Evolutionary conservation across 2,329 filamentous ascomycete species (phyloP), one percentile per base, ranked within the genome.

Genomic region (Sporothrix variecibatus): DNA sequence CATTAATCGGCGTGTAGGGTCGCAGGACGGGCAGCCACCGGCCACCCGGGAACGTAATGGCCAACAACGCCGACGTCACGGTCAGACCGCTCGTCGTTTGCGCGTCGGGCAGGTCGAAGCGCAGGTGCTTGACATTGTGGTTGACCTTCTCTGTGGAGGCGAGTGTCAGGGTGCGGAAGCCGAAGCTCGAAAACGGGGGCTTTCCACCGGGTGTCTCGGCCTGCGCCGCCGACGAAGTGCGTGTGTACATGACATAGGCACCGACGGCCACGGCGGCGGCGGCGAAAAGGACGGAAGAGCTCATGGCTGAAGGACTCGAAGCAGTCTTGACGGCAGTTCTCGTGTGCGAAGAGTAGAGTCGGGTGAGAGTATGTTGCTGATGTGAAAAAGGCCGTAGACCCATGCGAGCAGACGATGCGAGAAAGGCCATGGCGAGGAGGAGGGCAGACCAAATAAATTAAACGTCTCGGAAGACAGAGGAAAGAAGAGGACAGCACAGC

Each of bases 1-100:
- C 81, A 76, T 84, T 89, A 71, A 92, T 83, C 0, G 91, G 91
- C 0, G 91, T 93, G 77, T 93, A 93, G 0, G 91, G 91, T 58
- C 91, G 84, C 12, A 91, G 80, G 1, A 88, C 87, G 0, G 91
- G 91, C 3, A 90, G 79, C 83, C 85, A 88, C 68, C 84, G 80
- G 7, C 88, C 89, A 12, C 86, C 81, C 0, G 91, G 90, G 76
- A 87, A 88, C 2, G 90, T 87, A 53, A 89, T 80, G 0, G 90
- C 90, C 51, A 93, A 83, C 1, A 93, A 82, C 2, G 91, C 86
- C 15, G 86, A 88, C 0, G 86, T 86, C 15, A 89, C 78, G 0
- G 80, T 75, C 12, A 91, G 79, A 0, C 89, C 89, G 72, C 84
- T 87, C 11, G 84, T 77, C 0, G 83, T 82, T 49, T 84, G 81